phyloP scores from a whole-genome alignment of 192 early-diverging fungal species.

The Geranomyces variabilis region DNA sequence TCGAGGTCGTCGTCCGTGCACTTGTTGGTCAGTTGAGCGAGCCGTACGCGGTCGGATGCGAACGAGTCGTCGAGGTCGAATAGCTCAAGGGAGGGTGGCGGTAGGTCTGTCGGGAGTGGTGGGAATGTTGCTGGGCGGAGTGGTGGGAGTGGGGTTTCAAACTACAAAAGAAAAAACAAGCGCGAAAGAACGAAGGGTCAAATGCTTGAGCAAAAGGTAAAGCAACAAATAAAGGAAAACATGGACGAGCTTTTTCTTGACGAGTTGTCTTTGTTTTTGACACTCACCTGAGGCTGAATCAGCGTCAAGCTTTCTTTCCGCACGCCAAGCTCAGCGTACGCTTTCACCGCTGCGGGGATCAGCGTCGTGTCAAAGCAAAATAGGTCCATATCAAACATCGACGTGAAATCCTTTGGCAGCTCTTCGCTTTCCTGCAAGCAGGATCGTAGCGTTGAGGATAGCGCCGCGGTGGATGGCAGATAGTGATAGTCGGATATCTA shows the following conservation, averaged over 20 bases:
- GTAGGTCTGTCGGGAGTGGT: constrained; percentile 56
- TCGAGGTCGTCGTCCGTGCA: constrained; percentile 68
- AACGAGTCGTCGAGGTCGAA: constrained; percentile 71
- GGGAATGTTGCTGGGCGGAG: constrained; percentile 65
- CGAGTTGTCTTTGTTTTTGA: not conserved
- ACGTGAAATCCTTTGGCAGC: constrained; percentile 67
- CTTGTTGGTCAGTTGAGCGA: constrained; percentile 67
- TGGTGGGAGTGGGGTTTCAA: constrained; percentile 68
- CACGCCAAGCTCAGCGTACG: constrained; percentile 56
- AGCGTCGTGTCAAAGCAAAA: constrained; percentile 60
- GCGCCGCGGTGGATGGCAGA: constrained; percentile 52
- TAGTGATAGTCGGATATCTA: constrained; percentile 68
- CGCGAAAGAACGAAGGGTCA: not conserved
- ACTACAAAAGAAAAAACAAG: constrained; percentile 38
- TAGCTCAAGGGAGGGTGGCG: constrained; percentile 62
- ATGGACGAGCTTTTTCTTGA: not conserved
- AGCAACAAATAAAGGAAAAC: not conserved
- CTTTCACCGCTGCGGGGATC: constrained; percentile 52
- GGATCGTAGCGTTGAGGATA: constrained; percentile 53
- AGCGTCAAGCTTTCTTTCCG: constrained; percentile 62
- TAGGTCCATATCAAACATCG: constrained; percentile 58
- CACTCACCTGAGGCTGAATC: constrained; percentile 60
- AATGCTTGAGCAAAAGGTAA: not conserved
- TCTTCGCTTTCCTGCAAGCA: constrained; percentile 70
- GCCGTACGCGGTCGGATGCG: constrained; percentile 50